These are phyloP conservation scores for Homolaphlyctis polyrhiza DNA, from an alignment of 371 early-diverging fungal genomes.

Conservation along the genomic window DNA sequence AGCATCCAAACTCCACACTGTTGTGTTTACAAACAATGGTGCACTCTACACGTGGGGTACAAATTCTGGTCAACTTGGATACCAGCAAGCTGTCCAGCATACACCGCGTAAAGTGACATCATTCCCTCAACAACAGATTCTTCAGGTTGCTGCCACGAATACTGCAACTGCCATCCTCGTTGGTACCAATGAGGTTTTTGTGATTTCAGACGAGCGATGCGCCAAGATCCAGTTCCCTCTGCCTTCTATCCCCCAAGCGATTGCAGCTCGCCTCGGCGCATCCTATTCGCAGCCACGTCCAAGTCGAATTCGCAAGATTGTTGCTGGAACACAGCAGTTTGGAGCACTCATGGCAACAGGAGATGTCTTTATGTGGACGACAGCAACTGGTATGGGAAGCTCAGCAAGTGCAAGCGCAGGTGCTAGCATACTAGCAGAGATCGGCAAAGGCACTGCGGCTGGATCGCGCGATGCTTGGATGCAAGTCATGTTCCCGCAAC, in stretches of 20 bases:
- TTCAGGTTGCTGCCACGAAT: conserved; percentile 30
- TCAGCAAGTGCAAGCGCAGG: neutral
- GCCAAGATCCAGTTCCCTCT: conserved; percentile 16
- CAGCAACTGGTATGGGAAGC: conserved; percentile 8
- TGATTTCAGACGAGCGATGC: conserved; percentile 17
- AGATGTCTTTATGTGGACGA: conserved; percentile 36
- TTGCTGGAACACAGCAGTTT: conserved; percentile 32
- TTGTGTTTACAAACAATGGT: conserved; percentile 47
- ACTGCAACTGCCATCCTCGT: conserved; percentile 34
- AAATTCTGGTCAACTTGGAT: conserved; percentile 70
- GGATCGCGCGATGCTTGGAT: conserved; percentile 21
- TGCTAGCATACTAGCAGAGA: no score
- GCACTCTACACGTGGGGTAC: conserved; percentile 69
- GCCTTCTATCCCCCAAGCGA: neutral
- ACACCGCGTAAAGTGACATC: conserved; percentile 34
- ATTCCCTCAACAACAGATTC: conserved; percentile 21
- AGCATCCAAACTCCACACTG: conserved; percentile 67
- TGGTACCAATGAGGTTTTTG: conserved; percentile 24
- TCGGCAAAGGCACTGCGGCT: no score
- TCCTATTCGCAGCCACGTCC: neutral
- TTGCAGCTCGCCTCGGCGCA: neutral
- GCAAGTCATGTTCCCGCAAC: conserved; percentile 25
- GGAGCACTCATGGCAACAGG: conserved; percentile 25
- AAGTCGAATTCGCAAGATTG: conserved; percentile 17
- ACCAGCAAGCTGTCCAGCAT: conserved; percentile 23